Evolutionary conservation across 306 rosid species (phyloP), one percentile per base, ranked within the genome.

Genomic region (Prunus fruticosa): DNA sequence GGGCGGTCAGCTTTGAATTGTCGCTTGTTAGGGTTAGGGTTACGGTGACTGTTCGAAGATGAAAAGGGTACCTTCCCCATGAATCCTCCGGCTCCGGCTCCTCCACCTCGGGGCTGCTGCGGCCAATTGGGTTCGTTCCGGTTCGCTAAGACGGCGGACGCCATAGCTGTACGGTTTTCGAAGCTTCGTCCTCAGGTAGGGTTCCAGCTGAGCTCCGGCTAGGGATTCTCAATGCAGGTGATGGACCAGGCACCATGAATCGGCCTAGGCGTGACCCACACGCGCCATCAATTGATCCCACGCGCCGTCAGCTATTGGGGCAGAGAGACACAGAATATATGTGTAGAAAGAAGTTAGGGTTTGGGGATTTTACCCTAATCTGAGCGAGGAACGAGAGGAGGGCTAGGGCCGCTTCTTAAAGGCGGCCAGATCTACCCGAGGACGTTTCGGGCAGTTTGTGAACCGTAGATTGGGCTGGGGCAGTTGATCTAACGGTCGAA

Each of bases 361-460:
- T 80, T 63, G 93, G 79, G 77, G 76, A 67, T 54, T 82, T 60
- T 70, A 80, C 98, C 97, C 93, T 89, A 82, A 84, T 88, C 90
- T 88, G 98, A 67, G 91, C 93, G 91, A 83, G 83, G 82, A 88
- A 87, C 20, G 65, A 71, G 19, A 76, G 67, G 78, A 28, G 84
- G 93, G 89, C 83, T 18, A 52, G 16, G 80, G 92, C 76, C 82
- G 76, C 86, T 85, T 83, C 95, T 90, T 95, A 92, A 95, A 92
- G 97, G 93, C 89, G 69, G 50, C 46, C 84, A 79, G 98, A 89
- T 92, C 97, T 95, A 87, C 93, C 98, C 98, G 87, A 2, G 8
- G 63, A 19, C 61, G 34, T 53, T 54, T 71, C 83, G 97, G 97
- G 92, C 80, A 83, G 67, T 0, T 41, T 14, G 0, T 5, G 0